These are phyloP conservation scores for Nitzschia sp. DNA, from an alignment of 108 stramenopile genomes.

Conservation along the genomic window DNA sequence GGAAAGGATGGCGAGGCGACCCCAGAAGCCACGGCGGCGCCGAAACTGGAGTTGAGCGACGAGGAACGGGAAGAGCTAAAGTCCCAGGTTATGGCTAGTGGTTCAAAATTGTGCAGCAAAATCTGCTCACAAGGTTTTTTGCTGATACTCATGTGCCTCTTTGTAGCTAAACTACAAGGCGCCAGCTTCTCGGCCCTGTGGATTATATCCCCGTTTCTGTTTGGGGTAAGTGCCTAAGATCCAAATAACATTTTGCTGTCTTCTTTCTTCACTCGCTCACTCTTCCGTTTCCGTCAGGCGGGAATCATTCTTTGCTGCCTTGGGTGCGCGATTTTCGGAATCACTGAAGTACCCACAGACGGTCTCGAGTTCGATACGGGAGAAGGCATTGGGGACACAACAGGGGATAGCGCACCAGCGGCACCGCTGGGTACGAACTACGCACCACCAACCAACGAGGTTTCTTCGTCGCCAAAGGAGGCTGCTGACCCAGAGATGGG, in stretches of 20 bases:
- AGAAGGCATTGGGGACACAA: conserved; percentile 1
- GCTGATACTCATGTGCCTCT: conserved; percentile 57
- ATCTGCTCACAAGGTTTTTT: conserved; percentile 84
- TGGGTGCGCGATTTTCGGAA: conserved; percentile 84
- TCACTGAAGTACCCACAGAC: conserved; percentile 58
- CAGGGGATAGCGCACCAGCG: not conserved
- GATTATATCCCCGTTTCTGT: conserved; percentile 85
- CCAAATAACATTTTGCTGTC: not conserved
- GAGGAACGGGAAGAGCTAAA: conserved; percentile 85
- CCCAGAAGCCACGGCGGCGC: conserved; percentile 13
- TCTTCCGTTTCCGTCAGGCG: conserved; percentile 18
- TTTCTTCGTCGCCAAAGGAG: not conserved
- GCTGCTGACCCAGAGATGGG: not conserved
- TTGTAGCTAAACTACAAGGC: conserved; percentile 81
- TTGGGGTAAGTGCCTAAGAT: conserved; percentile 54
- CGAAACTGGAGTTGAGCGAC: conserved; percentile 45
- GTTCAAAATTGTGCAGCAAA: conserved; percentile 61
- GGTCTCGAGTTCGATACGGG: conserved; percentile 40
- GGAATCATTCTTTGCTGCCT: conserved; percentile 78
- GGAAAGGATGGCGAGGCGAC: conserved; percentile 49
- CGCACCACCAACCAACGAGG: conserved; percentile 2
- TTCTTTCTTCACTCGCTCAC: not conserved
- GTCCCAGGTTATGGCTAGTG: conserved; percentile 64
- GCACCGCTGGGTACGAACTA: conserved; percentile 18
- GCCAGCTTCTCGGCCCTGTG: conserved; percentile 76